A percentile compares a stretch with the other conserved stretches of the same genome.
Conservation (phyloP, 73 alveolate species). For the Tetrahymena borealis region DNA sequence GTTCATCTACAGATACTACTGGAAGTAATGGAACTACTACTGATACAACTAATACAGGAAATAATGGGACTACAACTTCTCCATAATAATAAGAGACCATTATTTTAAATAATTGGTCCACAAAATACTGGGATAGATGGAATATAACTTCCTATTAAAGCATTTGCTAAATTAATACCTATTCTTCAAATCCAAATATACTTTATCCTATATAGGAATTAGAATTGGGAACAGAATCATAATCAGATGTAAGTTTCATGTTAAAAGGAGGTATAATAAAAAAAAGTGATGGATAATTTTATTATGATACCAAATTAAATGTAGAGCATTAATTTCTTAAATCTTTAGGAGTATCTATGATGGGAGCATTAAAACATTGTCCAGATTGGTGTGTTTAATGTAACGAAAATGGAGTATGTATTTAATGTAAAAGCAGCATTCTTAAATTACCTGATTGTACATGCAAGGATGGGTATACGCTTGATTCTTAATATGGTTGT, state of each 20-base stretch:
- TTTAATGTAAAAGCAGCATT: not conserved
- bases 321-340: not conserved
- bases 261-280: not conserved
- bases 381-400: not conserved
- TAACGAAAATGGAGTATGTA: not conserved
- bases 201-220: not conserved
- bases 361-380: not conserved
- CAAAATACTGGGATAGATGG: constrained; percentile 1
- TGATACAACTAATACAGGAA: not conserved
- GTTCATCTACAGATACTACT: not conserved
- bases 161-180: not conserved
- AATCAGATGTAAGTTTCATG: not conserved
- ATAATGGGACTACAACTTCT: not conserved
- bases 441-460: not conserved
- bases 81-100: not conserved
- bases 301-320: not conserved
- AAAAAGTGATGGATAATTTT: not conserved
- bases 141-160: not conserved
- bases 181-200: not conserved
- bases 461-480: not conserved
- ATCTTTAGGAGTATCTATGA: not conserved
- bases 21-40: not conserved
- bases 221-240: not conserved
- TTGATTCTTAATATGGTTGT: not conserved
- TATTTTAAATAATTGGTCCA: not conserved